Evolutionary conservation across 2,329 filamentous ascomycete species (phyloP), one percentile per base, ranked within the genome.

Genomic region (Myriangium duriaei): DNA sequence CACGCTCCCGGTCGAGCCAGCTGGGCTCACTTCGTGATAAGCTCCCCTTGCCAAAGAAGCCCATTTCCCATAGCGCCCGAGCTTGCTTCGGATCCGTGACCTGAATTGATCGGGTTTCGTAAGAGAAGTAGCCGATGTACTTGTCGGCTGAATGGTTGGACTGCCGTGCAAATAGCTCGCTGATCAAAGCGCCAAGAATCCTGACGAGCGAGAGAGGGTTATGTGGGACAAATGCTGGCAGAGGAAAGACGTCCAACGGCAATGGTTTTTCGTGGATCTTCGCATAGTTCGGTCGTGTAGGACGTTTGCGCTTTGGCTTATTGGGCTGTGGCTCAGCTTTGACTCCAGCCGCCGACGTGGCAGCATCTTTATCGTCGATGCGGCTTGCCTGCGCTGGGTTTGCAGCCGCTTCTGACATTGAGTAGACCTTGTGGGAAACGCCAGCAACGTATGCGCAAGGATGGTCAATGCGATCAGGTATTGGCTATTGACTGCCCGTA

Each of bases 21-120:
- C 78, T 91, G 3, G 88, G 88, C 57, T 98, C 88, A 66, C 87
- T 95, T 50, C 92, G 76, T 63, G 87, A 95, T 42, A 96, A 65
- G 49, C 69, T 88, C 31, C 91, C 91, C 59, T 95, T 95, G 33
- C 92, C 92, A 59, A 88, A 98, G 61, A 98, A 98, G 4, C 91
- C 91, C 63, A 92, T 84, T 59, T 94, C 83, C 91, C 92, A 98
- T 15, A 98, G 61, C 1, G 79, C 84, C 39, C 81, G 71, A 45
- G 92, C 79, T 3, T 84, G 79, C 39, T 69, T 68, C 16, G 76
- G 67, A 56, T 95, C 80, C 12, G 76, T 84, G 40, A 98, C 70
- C 54, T 94, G 84, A 11, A 98, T 72, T 0, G 86, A 91, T 18
- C 79, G 75, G 3, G 85, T 92, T 40, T 79, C 74, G 2, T 73